Base-by-base conservation (phyloP, 2,329 filamentous ascomycete genomes). In the Epichloe typhina region DNA sequence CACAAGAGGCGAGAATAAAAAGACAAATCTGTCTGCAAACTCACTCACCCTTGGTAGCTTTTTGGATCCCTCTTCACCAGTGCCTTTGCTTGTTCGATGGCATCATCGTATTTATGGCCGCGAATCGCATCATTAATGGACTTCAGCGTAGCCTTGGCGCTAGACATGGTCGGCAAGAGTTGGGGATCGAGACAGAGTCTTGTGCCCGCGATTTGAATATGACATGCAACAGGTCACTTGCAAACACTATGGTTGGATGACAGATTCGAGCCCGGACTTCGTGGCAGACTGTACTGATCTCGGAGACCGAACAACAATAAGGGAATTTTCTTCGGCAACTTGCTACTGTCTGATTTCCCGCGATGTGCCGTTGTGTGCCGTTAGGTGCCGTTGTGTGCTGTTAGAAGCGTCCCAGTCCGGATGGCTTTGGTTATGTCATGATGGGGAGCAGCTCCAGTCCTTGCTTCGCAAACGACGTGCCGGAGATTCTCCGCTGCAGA, bases 91-190 rank as follows among this genome's bases (percentile, higher is more conserved):
- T 88, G 81, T 33, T 77, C 71, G 47, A 83, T 75, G 42, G 85
- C 88, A 61, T 86, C 82, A 53, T 85, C 83, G 71, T 83, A 95
- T 61, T 93, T 84, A 59, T 86, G 79, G 53, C 82, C 77, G 62
- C 88, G 86, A 57, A 95, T 76, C 45, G 84, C 83, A 56, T 86
- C 77, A 62, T 84, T 86, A 56, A 93, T 85, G 57, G 83, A 80
- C 71, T 95, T 95, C 59, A 96, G 73, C 53, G 83, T 80, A 49
- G 83, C 77, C 70, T 95, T 95, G 63, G 72, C 65, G 55, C 66
- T 67, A 41, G 75, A 72, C 76, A 79, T 79, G 41, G 42, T 50
- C 23, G 42, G 35, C 49, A n/a, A 23, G 15, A 4, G 39, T 44
- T 21, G 35, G 35, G 21, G 49, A 40, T 21, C 26, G 17, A 31